These are phyloP conservation scores for Clarireedia hainanense DNA, from an alignment of 2,329 filamentous ascomycete genomes.

Conservation along the genomic window DNA sequence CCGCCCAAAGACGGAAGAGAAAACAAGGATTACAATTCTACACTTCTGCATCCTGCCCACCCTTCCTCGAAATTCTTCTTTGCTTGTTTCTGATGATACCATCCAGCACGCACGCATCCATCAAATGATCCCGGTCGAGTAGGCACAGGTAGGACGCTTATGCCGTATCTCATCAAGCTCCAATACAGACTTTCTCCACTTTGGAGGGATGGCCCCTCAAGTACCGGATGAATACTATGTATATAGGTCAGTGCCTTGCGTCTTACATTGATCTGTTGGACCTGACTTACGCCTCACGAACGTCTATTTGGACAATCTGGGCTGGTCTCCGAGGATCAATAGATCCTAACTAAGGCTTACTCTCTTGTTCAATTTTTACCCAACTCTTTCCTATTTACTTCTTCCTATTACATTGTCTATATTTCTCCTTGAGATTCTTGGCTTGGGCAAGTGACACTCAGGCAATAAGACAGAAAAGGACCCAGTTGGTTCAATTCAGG, in stretches of 20 bases:
- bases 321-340: conserved; percentile 5
- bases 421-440: conserved; percentile 21
- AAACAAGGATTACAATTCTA: conserved; percentile 1
- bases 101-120: background rate
- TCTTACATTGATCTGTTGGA: background rate
- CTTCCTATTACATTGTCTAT: conserved; percentile 29
- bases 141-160: conserved; percentile 1
- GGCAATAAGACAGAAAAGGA: background rate
- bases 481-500: conserved; percentile 7
- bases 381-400: background rate
- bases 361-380: conserved; percentile 25
- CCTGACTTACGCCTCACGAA: conserved; percentile 3
- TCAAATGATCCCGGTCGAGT: conserved; percentile 4
- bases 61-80: background rate
- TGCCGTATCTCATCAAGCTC: conserved; percentile 3
- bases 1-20: background rate
- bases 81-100: conserved; percentile 9
- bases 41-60: conserved; percentile 1
- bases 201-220: background rate
- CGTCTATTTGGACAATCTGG: background rate
- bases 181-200: conserved; percentile 7
- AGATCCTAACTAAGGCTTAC: conserved; percentile 52
- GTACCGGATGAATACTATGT: conserved; percentile 1
- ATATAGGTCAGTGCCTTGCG: conserved; percentile 9
- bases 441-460: conserved; percentile 23